Base-by-base conservation (phyloP, 768 basidiomycete species). In the Trametes meyenii region DNA sequence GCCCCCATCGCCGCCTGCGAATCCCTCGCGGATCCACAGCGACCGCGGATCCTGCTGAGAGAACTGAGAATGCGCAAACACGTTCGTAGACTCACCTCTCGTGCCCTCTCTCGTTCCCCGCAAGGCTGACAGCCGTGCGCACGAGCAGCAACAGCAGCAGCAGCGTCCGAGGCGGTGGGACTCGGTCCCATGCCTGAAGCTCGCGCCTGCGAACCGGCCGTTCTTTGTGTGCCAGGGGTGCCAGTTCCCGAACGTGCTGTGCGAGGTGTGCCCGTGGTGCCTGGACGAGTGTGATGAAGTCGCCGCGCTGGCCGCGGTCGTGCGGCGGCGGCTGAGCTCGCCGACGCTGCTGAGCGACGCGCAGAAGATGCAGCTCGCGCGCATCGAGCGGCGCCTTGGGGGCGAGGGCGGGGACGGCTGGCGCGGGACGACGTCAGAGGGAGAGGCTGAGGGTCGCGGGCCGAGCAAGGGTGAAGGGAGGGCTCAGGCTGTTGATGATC, bases 301-400 rank as follows among this genome's bases (percentile, higher is more conserved):
- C 14, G 40, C 52, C 43, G 48, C 56, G 24, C 60, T 33, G 36
- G 60, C 43, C 51, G 53, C 49, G n/a, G 51, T 40, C 36, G 60
- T 59, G 17, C 69, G 68, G 13, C 65, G 66, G 36, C 58, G 65
- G 17, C 43, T 68, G 50, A 70, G 69, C 51, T 68, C 68, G 17
- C 71, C 71, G 2, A 52, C 61, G 23, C 54, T 69, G 38, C 64
- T 72, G 44, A 70, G 50, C 64, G 69, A 72, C 36, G 60, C 61
- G n/a, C 71, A 72, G 63, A 70, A 70, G 58, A 62, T 60, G 43
- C 71, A 72, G 57, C 58, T 72, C 54, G 63, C 29, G 42, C 43
- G 50, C 19, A 50, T 67, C 3, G 65, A 69, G 57, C 44, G 60
- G 48, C 55, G 48, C 16, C 26, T 39, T 6, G 11, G 42, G 11